A percentile compares a stretch with the other conserved stretches of the same genome.
Evolutionary conservation across 2,329 filamentous ascomycete genomes (phyloP).

Genomic region (Polychaeton citri): DNA sequence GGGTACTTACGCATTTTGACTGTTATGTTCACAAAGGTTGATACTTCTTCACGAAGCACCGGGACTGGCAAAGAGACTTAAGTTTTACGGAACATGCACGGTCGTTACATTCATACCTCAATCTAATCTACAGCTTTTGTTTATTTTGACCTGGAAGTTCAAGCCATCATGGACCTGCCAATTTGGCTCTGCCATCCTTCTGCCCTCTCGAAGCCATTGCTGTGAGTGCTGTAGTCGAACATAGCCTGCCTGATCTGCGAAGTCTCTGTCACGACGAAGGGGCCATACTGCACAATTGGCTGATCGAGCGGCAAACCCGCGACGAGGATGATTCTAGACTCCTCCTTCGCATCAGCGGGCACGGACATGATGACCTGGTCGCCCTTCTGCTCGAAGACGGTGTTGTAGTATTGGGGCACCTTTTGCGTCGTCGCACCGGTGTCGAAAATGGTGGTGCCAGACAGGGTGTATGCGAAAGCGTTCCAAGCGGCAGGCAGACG

Average conservation of each 20-base stretch:
- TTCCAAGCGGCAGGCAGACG: slow-evolving; percentile 71
- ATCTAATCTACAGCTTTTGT: too few relatives aligned
- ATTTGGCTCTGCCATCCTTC: slow-evolving; percentile 75
- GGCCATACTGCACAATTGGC: slow-evolving; percentile 69
- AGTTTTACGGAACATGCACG: too few relatives aligned
- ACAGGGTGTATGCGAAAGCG: slow-evolving; percentile 75
- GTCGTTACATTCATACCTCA: too few relatives aligned
- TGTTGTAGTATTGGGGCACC: slow-evolving; percentile 67
- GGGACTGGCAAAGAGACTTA: too few relatives aligned
- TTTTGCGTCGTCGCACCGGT: slow-evolving; percentile 35
- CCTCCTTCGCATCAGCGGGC: slow-evolving; percentile 48
- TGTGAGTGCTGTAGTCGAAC: slow-evolving; percentile 56
- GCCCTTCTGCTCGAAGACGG: slow-evolving; percentile 71
- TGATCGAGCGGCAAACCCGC: slow-evolving; percentile 72
- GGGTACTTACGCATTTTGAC: too few relatives aligned
- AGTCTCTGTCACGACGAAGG: slow-evolving; percentile 63
- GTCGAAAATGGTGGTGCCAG: slow-evolving; percentile 55
- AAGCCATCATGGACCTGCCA: slow-evolving; percentile 53
- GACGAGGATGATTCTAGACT: slow-evolving; percentile 52
- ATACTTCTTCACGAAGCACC: too few relatives aligned
- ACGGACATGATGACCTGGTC: slow-evolving; percentile 63
- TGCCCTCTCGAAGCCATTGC: slow-evolving; percentile 70
- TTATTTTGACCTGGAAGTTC: too few relatives aligned
- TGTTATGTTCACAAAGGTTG: too few relatives aligned
- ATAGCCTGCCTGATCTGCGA: slow-evolving; percentile 66